Percentiles rank a stretch among this genome's conserved stretches.
phyloP scores from a whole-genome alignment of 257 asterid species.

The Solanum chilense region DNA sequence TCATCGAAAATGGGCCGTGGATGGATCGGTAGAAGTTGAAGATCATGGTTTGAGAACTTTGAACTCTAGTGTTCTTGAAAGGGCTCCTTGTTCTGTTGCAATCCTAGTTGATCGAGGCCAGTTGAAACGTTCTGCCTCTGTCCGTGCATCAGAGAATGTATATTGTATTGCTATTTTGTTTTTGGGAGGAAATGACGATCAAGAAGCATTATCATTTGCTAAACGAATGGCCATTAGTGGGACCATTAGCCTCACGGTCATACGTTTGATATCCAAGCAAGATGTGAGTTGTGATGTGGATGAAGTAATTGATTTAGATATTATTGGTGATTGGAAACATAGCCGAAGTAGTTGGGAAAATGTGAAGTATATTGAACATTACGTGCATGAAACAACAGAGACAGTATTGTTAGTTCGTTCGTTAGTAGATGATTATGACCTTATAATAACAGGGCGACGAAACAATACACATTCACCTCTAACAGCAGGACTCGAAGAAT shows the following conservation, averaged over 20 bases:
- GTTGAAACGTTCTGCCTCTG: neutral
- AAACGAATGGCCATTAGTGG: conserved; percentile 7
- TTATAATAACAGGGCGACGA: conserved; percentile 13
- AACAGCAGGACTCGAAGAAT: conserved; percentile 9
- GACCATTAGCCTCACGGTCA: neutral
- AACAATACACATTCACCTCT: neutral
- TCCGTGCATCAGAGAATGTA: neutral
- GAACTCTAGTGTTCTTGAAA: conserved; percentile 6
- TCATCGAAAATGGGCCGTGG: conserved; percentile 13
- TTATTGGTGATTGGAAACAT: conserved; percentile 3
- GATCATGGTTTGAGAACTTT: conserved; percentile 7
- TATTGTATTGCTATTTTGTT: neutral
- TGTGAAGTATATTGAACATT: conserved; percentile 3
- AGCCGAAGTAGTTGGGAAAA: conserved; percentile 2
- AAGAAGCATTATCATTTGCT: conserved; percentile 7
- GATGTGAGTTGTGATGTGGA: neutral
- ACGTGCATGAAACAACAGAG: neutral
- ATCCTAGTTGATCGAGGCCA: conserved; percentile 12
- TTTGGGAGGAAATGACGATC: conserved; percentile 14
- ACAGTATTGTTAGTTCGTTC: neutral
- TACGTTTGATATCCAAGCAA: neutral
- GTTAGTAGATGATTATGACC: conserved; percentile 9
- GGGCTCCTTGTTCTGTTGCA: conserved; percentile 18
- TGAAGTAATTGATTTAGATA: neutral
- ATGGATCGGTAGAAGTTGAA: conserved; percentile 12